These are phyloP conservation scores for Paraconiothyrium sp. DNA, from an alignment of 2,329 filamentous ascomycete species.

Conservation along the genomic window DNA sequence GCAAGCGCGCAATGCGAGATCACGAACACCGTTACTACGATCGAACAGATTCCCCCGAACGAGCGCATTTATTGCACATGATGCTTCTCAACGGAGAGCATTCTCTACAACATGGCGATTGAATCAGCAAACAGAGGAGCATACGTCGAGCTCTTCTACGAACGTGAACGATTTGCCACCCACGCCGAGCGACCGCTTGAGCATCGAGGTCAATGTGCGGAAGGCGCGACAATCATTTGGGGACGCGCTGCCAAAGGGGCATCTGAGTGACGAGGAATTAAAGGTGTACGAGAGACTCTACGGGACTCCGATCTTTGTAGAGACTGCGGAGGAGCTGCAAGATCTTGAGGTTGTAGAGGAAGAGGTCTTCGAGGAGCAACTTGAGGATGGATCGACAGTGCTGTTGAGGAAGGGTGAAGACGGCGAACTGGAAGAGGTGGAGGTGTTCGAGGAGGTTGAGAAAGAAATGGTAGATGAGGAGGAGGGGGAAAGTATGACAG, in stretches of 20 bases:
- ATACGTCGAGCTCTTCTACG: constrained; percentile 3
- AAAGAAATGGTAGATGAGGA: constrained; percentile 43
- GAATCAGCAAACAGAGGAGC: constrained; percentile 26
- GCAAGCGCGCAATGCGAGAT: constrained; percentile 35
- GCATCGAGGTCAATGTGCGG: constrained; percentile 71
- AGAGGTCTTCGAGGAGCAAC: constrained; percentile 52
- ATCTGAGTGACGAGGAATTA: constrained; percentile 76
- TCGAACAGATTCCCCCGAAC: constrained; percentile 17
- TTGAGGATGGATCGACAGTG: constrained; percentile 41
- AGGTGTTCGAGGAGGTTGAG: constrained; percentile 44
- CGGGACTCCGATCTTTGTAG: constrained; percentile 73
- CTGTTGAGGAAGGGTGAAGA: constrained; percentile 65
- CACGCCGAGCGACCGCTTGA: constrained; percentile 34
- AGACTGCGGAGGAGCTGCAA: constrained; percentile 63
- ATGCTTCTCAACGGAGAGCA: constrained; percentile 30
- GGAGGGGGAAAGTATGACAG: constrained; percentile 35
- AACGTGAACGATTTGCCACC: constrained; percentile 16
- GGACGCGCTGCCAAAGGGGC: constrained; percentile 76
- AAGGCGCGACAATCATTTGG: constrained; percentile 79
- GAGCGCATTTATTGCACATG: constrained; percentile 11
- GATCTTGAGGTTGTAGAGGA: constrained; percentile 58
- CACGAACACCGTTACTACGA: constrained; percentile 24
- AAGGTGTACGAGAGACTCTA: constrained; percentile 82
- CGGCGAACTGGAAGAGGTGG: constrained; percentile 70
- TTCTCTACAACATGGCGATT: constrained; percentile 32